These are phyloP conservation scores for Pilobolus umbonatus DNA, from an alignment of 192 early-diverging fungal species.

Conservation along the genomic window DNA sequence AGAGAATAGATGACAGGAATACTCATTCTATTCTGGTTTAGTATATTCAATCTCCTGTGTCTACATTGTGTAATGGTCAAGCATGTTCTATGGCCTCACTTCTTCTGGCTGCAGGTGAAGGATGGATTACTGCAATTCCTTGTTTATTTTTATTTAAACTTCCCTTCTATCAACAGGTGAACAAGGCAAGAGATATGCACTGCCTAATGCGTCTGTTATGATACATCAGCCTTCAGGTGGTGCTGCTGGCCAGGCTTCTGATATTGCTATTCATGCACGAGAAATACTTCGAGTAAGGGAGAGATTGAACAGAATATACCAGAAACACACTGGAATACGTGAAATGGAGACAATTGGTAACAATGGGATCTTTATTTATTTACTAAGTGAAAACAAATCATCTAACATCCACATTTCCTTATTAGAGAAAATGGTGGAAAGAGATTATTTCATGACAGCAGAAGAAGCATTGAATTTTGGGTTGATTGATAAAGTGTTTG, in stretches of 20 bases:
- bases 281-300: slow-evolving; percentile 89
- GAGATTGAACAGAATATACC: slow-evolving; percentile 81
- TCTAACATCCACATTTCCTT: neutral
- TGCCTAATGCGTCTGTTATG: slow-evolving; percentile 94
- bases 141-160: neutral
- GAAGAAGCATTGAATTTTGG: slow-evolving; percentile 88
- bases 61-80: slow-evolving; percentile 95
- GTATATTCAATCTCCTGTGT: slow-evolving; percentile 90
- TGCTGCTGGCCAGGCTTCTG: slow-evolving; percentile 88
- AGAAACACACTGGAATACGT: slow-evolving; percentile 78
- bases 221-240: slow-evolving; percentile 98
- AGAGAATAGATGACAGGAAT: too few species aligned
- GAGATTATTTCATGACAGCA: slow-evolving; percentile 93
- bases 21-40: slow-evolving; percentile 36
- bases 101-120: slow-evolving; percentile 73
- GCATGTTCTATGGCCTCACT: slow-evolving; percentile 98
- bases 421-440: slow-evolving; percentile 83
- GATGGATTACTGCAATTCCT: neutral
- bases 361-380: neutral
- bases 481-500: slow-evolving; percentile 84
- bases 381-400: neutral
- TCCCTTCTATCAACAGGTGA: slow-evolving; percentile 45
- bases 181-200: slow-evolving; percentile 75
- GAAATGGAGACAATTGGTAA: slow-evolving; percentile 75
- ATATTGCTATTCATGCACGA: slow-evolving; percentile 95